A percentile compares a stretch with the other conserved stretches of the same genome.
These are phyloP conservation scores for Geranium brycei DNA, from an alignment of 345 rosid species.

Conservation along the genomic window DNA sequence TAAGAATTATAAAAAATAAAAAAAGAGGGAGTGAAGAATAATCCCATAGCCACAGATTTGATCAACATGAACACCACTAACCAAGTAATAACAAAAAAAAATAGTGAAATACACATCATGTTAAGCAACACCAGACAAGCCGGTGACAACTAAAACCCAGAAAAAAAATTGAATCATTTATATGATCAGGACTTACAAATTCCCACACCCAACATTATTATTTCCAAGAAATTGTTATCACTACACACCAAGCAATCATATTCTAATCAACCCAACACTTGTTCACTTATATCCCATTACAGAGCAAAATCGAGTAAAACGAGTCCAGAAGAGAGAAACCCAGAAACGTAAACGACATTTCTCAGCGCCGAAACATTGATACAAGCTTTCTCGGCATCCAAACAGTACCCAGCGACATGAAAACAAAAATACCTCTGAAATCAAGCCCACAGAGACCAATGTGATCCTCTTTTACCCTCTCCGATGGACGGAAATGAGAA, in stretches of 20 bases:
- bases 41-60: neutral
- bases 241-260: neutral
- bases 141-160: neutral
- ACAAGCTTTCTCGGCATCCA: constrained; percentile 1
- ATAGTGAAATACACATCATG: neutral
- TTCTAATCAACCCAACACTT: too few relatives aligned
- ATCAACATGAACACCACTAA: neutral
- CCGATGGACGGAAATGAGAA: neutral
- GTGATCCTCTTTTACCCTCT: neutral
- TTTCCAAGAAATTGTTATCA: neutral
- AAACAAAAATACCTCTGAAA: neutral
- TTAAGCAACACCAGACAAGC: neutral
- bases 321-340: neutral
- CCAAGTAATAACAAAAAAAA: too few relatives aligned
- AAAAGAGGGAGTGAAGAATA: neutral
- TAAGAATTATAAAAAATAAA: too few relatives aligned
- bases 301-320: neutral
- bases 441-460: neutral
- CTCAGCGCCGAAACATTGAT: neutral
- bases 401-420: constrained; percentile 1
- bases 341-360: neutral
- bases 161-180: too few relatives aligned
- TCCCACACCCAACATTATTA: neutral
- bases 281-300: neutral
- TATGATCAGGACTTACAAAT: neutral